Evolutionary conservation across 345 rosid genomes (phyloP).

Genomic region (Moricandia moricandioides): DNA sequence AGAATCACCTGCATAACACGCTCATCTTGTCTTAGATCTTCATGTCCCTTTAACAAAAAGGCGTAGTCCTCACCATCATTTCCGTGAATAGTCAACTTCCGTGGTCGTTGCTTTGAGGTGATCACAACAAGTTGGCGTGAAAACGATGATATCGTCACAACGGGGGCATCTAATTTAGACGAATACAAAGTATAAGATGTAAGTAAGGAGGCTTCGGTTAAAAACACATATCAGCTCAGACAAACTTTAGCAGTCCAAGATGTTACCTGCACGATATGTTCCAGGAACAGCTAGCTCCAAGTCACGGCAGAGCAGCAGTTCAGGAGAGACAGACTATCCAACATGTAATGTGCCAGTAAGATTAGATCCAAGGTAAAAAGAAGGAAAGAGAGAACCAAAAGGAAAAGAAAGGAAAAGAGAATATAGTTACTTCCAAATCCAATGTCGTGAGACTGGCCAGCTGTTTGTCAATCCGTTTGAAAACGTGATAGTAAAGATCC

Average conservation of each 20-base stretch:
- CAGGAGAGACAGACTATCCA: constrained; percentile 93
- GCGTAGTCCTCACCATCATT: constrained; percentile 91
- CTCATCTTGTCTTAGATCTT: constrained; percentile 98
- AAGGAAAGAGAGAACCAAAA: constrained; percentile 7
- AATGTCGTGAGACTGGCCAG: constrained; percentile 84
- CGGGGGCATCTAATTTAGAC: constrained; percentile 59
- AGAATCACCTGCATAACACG: constrained; percentile 96
- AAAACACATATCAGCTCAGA: constrained; percentile 19
- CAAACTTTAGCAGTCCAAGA: constrained; percentile 11
- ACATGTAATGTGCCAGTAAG: constrained; percentile 19
- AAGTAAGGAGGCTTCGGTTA: constrained; percentile 8
- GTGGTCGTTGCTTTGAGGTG: constrained; percentile 90
- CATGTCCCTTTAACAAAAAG: constrained; percentile 95
- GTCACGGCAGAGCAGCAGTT: constrained; percentile 76
- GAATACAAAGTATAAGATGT: neutral
- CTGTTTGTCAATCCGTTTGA: constrained; percentile 94
- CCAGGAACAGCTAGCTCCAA: constrained; percentile 99
- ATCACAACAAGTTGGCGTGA: constrained; percentile 89
- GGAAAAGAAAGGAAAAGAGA: constrained; percentile 15
- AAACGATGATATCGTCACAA: constrained; percentile 89
- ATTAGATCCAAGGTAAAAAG: neutral
- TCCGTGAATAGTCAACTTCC: constrained; percentile 94
- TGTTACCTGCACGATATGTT: constrained; percentile 82
- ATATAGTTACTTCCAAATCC: constrained; percentile 75
- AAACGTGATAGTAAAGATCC: constrained; percentile 96